Evolutionary conservation across 2,329 filamentous ascomycete genomes (phyloP), one percentile per base, ranked within the genome.

Genomic region (Penicillium sp.): DNA sequence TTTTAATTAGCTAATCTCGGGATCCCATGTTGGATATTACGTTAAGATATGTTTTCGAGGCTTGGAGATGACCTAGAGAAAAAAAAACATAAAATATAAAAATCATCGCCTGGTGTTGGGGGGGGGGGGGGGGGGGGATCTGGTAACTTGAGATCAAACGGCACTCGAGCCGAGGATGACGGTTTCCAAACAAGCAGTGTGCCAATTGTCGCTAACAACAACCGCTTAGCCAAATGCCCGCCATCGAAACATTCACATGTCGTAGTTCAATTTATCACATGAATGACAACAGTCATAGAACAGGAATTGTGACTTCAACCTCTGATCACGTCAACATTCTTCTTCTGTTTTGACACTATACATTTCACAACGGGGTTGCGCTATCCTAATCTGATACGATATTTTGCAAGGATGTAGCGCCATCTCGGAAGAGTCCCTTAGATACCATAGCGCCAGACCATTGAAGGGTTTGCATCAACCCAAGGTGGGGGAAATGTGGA

Each of bases 281-380:
- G 31, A 33, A 33, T 40, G 5, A 14, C 10, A 14, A 14, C 19
- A 16, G 3, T 33, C 12, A 33, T 33, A 12, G 5, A 14, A 16
- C 16, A 35, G 11, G 11, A 31, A 31, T 31, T 31, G 30, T 31
- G 30, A 31, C 30, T 14, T 22, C 14, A 14, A 14, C 10, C 10
- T 12, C 11, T 7, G 4, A 31, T 12, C 30, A 31, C 10, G 30
- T 2, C 11, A 64, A 87, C 86, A 53, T 90, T 83, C 14, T 80
- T 76, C 3, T 62, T 52, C 2, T 78, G 64, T 37, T 81, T 77
- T 30, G 80, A 77, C 5, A 82, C 79, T 16, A 79, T 80, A 75
- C 90, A 91, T 71, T 86, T 88, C 69, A 92, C 79, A 59, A 88
- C 89, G 52, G 91, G 85, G 67, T 84, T 83, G 61, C 91, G 82